phyloP scores from a whole-genome alignment of 139 green algal genomes.

The Parachlorella kessleri region DNA sequence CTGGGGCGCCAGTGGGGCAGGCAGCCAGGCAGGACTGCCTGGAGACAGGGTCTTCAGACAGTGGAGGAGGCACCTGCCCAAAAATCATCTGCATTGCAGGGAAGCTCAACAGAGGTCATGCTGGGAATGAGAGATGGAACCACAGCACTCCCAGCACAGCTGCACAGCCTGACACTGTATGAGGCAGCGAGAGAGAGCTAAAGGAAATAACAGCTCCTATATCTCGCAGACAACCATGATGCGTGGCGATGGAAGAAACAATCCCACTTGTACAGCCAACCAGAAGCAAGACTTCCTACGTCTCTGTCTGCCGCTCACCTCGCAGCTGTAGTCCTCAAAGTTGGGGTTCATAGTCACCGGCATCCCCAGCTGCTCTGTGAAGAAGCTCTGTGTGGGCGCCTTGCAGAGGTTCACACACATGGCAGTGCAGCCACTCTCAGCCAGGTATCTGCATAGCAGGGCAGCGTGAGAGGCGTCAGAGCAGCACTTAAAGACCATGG shows the following conservation, averaged over 20 bases:
- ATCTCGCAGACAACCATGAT: neutral
- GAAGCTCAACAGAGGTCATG: no score
- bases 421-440: constrained; percentile 63
- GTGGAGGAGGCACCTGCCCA: constrained; percentile 57
- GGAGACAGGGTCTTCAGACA: constrained; percentile 60
- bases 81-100: constrained; percentile 69
- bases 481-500: no score
- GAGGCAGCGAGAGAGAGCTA: neutral
- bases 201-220: neutral
- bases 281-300: neutral
- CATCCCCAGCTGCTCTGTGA: constrained; percentile 84
- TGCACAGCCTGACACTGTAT: no score
- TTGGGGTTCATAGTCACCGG: constrained; percentile 79
- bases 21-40: constrained; percentile 47
- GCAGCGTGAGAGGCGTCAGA: no score
- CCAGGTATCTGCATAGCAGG: constrained; percentile 62
- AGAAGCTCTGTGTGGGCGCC: constrained; percentile 74
- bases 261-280: neutral
- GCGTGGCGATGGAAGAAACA: neutral
- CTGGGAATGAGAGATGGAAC: no score
- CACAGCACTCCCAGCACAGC: no score
- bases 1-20: constrained; percentile 27
- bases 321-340: constrained; percentile 71
- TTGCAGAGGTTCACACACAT: constrained; percentile 90
- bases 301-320: constrained; percentile 29